Percentiles rank a stretch among this genome's conserved stretches.
These are phyloP conservation scores for Senna siamea DNA, from an alignment of 306 rosid species.

Conservation along the genomic window DNA sequence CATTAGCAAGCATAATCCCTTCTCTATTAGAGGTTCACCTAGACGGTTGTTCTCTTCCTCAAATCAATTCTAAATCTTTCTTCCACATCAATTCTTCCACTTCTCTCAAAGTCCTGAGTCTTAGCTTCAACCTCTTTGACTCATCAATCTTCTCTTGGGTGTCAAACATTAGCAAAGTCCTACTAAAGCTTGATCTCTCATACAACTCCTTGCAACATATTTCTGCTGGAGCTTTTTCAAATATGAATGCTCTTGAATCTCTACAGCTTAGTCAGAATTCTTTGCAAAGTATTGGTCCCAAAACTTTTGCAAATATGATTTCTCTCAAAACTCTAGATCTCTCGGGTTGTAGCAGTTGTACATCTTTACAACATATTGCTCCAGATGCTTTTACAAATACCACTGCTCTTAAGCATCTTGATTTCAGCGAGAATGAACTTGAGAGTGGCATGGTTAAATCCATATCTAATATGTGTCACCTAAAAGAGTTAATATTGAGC, in stretches of 20 bases:
- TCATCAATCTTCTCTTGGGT: slow-evolving; percentile 32
- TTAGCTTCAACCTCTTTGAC: neutral
- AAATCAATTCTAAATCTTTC: neutral
- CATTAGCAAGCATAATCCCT: slow-evolving; percentile 6
- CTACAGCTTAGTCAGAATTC: too few relatives aligned
- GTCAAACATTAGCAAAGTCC: slow-evolving; percentile 21
- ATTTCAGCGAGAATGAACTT: slow-evolving; percentile 35
- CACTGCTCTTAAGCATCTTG: slow-evolving; percentile 16
- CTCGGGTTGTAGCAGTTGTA: too few relatives aligned
- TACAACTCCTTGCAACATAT: too few relatives aligned
- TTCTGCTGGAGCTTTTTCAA: too few relatives aligned
- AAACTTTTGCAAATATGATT: too few relatives aligned
- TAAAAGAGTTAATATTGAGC: neutral
- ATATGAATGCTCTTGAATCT: too few relatives aligned
- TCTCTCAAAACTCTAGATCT: too few relatives aligned
- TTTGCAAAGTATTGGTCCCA: too few relatives aligned
- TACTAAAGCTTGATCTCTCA: slow-evolving; percentile 16
- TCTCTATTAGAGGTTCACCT: neutral
- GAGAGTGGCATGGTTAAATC: slow-evolving; percentile 31
- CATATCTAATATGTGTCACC: slow-evolving; percentile 21
- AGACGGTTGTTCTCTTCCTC: neutral
- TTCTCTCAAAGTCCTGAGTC: neutral
- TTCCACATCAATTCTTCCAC: slow-evolving; percentile 17
- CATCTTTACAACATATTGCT: slow-evolving; percentile 23
- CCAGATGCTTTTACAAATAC: slow-evolving; percentile 39